A percentile compares a stretch with the other conserved stretches of the same genome.
These are phyloP conservation scores for Pleurozium schreberi DNA, from an alignment of 225 moss, liverwort and hornwort species.

Conservation along the genomic window DNA sequence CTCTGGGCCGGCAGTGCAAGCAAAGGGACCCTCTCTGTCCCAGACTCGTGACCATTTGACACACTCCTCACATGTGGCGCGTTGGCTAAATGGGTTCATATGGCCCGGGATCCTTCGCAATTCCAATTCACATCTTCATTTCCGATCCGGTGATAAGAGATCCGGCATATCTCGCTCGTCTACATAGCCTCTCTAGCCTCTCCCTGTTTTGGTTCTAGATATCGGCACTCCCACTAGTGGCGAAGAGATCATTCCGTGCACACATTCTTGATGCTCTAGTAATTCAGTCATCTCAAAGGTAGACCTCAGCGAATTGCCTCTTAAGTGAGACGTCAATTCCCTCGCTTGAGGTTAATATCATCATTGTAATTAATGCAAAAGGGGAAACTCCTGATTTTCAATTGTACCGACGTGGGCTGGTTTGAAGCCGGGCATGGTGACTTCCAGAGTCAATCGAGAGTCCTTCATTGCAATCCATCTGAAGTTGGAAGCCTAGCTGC, in stretches of 20 bases:
- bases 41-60: not conserved
- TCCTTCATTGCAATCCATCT: not conserved
- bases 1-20: not conserved
- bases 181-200: not conserved
- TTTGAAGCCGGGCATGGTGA: not conserved
- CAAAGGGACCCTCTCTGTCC: not conserved
- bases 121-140: not conserved
- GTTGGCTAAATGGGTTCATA: not conserved
- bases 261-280: not conserved
- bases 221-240: not conserved
- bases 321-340: too few species aligned
- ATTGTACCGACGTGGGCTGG: not conserved
- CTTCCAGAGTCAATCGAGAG: not conserved
- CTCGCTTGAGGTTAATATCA: not conserved
- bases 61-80: not conserved
- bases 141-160: not conserved
- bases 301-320: not conserved
- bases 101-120: not conserved
- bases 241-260: not conserved
- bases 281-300: not conserved
- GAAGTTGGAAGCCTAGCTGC: not conserved
- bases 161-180: too few species aligned
- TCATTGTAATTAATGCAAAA: not conserved
- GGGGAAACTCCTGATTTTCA: not conserved
- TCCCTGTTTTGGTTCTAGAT: not conserved